A percentile compares a stretch with the other conserved stretches of the same genome.
Evolutionary conservation across 2,329 filamentous ascomycete species (phyloP).

Genomic region (Colletotrichum incanum): DNA sequence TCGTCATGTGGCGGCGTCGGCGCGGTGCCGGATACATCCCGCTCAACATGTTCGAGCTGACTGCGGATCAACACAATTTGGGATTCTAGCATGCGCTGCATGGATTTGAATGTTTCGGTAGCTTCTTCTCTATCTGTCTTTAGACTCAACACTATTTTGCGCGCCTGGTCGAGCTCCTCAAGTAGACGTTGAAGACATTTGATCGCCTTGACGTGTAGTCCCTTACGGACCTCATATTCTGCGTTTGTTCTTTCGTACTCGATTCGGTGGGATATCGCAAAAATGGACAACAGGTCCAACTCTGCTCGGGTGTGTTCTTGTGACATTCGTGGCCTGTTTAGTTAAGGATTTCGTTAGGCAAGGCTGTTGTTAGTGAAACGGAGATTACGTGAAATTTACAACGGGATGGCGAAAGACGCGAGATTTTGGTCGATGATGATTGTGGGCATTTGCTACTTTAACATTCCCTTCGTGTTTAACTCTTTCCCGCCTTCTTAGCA

Average conservation of each 20-base stretch:
- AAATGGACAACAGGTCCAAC: constrained; percentile 5
- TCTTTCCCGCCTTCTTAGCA: not conserved
- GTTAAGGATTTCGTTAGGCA: not conserved
- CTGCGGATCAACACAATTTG: constrained; percentile 14
- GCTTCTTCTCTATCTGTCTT: not conserved
- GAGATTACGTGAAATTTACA: not conserved
- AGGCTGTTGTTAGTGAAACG: not conserved
- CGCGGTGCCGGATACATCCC: not conserved
- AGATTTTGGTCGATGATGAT: not conserved
- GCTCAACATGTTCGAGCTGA: constrained; percentile 14
- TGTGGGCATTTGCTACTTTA: constrained; percentile 12
- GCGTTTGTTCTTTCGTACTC: constrained; percentile 28
- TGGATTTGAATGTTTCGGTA: not conserved
- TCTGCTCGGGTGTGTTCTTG: not conserved
- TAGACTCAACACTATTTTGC: not conserved
- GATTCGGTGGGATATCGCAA: constrained; percentile 11
- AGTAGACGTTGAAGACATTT: constrained; percentile 12
- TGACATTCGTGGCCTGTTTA: not conserved
- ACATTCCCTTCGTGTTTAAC: not conserved
- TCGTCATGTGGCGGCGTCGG: not conserved
- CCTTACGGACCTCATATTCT: constrained; percentile 2
- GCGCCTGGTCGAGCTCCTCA: not conserved
- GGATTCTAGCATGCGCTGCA: constrained; percentile 16
- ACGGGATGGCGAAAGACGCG: not conserved
- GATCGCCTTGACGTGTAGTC: not conserved